Evolutionary conservation across 192 early-diverging fungal species (phyloP).

Genomic region (Coemansia sp.): DNA sequence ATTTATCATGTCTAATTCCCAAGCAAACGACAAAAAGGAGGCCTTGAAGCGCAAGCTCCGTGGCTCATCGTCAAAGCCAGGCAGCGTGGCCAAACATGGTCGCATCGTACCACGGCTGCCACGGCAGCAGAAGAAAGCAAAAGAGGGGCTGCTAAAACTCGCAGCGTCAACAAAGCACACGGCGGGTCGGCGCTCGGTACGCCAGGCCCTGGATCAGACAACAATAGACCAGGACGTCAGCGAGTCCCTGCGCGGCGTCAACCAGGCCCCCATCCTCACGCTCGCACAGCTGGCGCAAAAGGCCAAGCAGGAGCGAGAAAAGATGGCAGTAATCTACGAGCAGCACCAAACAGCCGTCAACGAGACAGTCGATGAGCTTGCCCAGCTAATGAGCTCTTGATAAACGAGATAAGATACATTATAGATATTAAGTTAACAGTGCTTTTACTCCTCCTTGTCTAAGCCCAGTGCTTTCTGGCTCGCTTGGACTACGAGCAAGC

Average conservation of each 20-base stretch:
- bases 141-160: background rate
- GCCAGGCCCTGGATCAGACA: conserved; percentile 29
- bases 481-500: conserved; percentile 53
- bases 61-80: background rate
- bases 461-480: conserved; percentile 11
- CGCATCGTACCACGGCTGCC: background rate
- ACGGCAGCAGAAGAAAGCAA: conserved; percentile 9
- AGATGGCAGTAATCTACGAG: conserved; percentile 29
- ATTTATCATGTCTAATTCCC: background rate
- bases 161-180: conserved; percentile 32
- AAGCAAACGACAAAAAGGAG: conserved; percentile 2
- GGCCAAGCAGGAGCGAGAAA: conserved; percentile 29
- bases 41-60: conserved; percentile 34
- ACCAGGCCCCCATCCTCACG: conserved; percentile 17
- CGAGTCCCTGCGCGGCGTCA: conserved; percentile 36
- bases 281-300: conserved; percentile 11
- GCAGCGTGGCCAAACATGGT: background rate
- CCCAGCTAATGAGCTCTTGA: conserved; percentile 35
- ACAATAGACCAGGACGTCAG: conserved; percentile 4
- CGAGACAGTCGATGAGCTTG: conserved; percentile 36
- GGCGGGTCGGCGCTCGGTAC: conserved; percentile 26
- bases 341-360: conserved; percentile 26
- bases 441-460: background rate
- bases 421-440: background rate
- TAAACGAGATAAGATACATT: background rate